Conservation (phyloP, 225 moss, liverwort and hornwort genomes). For the Polytrichum formosum region DNA sequence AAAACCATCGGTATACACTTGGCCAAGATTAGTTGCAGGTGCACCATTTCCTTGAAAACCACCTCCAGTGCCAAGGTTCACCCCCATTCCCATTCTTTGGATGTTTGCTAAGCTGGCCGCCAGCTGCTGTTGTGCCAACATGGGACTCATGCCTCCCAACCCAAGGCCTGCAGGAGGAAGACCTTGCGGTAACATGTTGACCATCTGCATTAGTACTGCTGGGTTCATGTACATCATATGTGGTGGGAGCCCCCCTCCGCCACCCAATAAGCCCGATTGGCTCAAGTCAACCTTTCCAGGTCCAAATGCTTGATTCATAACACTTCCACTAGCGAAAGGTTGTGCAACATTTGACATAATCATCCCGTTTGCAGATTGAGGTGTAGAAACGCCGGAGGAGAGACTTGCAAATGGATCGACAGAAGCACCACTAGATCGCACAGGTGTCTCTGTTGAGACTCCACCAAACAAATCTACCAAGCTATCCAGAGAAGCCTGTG, state of each 20-base stretch:
- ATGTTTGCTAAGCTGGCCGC: conserved; percentile 57
- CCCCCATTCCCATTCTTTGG: conserved; percentile 58
- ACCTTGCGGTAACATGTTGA: conserved; percentile 40
- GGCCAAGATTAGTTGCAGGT: conserved; percentile 37
- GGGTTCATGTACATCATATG: conserved; percentile 63
- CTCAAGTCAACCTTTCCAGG: conserved; percentile 28
- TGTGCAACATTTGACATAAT: conserved; percentile 14
- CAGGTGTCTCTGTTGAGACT: conserved; percentile 46
- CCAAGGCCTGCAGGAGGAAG: conserved; percentile 47
- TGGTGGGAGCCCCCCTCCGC: conserved; percentile 36
- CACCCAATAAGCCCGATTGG: conserved; percentile 28
- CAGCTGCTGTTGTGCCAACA: conserved; percentile 74
- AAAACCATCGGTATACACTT: conserved; percentile 54
- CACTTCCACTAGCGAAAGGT: conserved; percentile 22
- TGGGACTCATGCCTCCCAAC: conserved; percentile 45
- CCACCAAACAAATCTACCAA: conserved; percentile 70
- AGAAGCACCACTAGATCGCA: conserved; percentile 24
- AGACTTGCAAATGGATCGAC: conserved; percentile 57
- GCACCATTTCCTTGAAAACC: conserved; percentile 44
- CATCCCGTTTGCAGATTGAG: too few species aligned
- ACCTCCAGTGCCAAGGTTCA: conserved; percentile 35
- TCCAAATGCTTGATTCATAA: conserved; percentile 33
- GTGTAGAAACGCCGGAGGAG: too few species aligned
- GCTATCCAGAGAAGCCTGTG: conserved; percentile 40
- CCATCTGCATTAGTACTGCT: conserved; percentile 35